These are phyloP conservation scores for Leccinum longicurvipes DNA, from an alignment of 768 basidiomycete species.

Conservation along the genomic window DNA sequence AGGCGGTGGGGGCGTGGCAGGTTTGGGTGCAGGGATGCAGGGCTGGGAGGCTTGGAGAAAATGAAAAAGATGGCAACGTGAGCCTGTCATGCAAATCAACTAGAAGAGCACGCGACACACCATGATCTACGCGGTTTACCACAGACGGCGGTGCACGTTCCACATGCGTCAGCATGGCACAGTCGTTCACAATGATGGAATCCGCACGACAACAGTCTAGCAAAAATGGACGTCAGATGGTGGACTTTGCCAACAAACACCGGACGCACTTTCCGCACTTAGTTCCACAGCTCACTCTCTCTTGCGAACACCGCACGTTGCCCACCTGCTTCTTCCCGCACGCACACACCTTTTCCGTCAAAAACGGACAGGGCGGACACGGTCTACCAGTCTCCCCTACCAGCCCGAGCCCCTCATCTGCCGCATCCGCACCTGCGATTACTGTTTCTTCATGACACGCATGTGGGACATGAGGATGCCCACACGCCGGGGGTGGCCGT, in stretches of 20 bases:
- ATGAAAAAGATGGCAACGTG: not conserved
- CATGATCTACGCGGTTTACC: slow-evolving; percentile 86
- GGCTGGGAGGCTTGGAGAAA: slow-evolving; percentile 50
- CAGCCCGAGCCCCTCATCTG: slow-evolving; percentile 22
- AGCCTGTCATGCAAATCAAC: not conserved
- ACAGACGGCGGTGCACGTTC: slow-evolving; percentile 70
- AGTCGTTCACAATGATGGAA: slow-evolving; percentile 81
- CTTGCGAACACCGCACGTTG: slow-evolving; percentile 83
- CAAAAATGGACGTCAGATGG: not conserved
- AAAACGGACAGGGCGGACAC: slow-evolving; percentile 87
- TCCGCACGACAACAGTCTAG: slow-evolving; percentile 72
- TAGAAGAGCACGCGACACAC: slow-evolving; percentile 36
- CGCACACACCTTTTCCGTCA: slow-evolving; percentile 77
- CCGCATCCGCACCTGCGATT: slow-evolving; percentile 25
- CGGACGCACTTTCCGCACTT: slow-evolving; percentile 67
- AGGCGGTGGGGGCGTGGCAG: slow-evolving; percentile 88
- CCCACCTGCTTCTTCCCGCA: slow-evolving; percentile 83
- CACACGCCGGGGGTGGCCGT: slow-evolving; percentile 67
- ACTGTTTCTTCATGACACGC: slow-evolving; percentile 72
- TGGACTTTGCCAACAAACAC: not conserved
- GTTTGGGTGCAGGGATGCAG: slow-evolving; percentile 72
- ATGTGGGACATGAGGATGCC: slow-evolving; percentile 76
- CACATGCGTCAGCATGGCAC: slow-evolving; percentile 85
- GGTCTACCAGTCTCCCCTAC: not conserved
- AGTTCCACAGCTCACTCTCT: slow-evolving; percentile 75